Conservation (phyloP, 2,329 filamentous ascomycete species). For the Aspergillus latus region DNA sequence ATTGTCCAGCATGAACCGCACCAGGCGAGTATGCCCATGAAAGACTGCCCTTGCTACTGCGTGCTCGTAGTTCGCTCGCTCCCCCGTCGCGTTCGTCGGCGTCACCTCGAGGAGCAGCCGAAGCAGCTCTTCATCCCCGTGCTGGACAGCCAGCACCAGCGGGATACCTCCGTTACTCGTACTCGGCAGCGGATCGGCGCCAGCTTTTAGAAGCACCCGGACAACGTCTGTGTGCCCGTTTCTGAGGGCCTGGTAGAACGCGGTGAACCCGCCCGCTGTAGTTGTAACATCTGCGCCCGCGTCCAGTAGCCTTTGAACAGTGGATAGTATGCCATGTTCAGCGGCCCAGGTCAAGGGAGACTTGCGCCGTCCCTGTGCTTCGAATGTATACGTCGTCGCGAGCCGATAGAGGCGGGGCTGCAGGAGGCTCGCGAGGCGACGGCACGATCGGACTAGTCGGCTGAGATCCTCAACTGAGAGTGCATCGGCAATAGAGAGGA, state of each 20-base stretch:
- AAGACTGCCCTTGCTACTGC: background rate
- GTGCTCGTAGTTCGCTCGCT: background rate
- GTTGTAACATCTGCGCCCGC: background rate
- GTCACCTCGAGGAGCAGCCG: background rate
- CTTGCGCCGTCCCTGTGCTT: background rate
- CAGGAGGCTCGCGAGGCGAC: background rate
- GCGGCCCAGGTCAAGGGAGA: slow-evolving; percentile 1
- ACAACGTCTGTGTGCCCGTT: background rate
- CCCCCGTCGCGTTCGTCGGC: background rate
- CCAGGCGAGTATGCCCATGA: background rate
- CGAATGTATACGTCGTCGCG: background rate
- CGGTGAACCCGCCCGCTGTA: background rate
- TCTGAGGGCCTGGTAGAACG: background rate
- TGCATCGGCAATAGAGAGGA: slow-evolving; percentile 1
- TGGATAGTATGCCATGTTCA: background rate
- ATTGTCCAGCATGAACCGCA: background rate
- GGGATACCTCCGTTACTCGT: background rate
- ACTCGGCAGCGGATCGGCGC: background rate
- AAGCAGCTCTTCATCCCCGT: background rate
- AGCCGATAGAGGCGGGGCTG: background rate
- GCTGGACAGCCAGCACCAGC: background rate
- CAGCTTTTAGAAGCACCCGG: background rate
- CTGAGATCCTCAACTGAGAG: slow-evolving; percentile 1
- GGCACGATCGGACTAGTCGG: background rate
- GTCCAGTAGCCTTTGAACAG: background rate